These are phyloP conservation scores for Sporothrix schenckii DNA, from an alignment of 2,329 filamentous ascomycete genomes.

Conservation along the genomic window DNA sequence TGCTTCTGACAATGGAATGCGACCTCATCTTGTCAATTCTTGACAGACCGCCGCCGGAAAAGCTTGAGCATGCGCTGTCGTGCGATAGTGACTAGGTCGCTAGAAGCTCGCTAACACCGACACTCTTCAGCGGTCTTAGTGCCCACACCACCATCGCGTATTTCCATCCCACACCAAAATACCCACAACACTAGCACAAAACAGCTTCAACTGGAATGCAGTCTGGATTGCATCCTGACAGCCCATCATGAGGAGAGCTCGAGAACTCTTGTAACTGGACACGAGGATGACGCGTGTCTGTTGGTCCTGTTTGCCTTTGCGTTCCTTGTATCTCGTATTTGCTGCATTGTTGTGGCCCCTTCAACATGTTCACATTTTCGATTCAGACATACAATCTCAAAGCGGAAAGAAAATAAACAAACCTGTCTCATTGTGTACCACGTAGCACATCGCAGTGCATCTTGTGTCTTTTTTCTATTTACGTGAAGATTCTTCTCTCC, in stretches of 20 bases:
- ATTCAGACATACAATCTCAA: neutral
- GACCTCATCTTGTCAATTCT: neutral
- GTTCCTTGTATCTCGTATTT: neutral
- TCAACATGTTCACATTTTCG: neutral
- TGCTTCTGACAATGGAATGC: neutral
- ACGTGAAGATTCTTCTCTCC: neutral
- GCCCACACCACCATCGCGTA: constrained; percentile 5
- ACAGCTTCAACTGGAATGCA: constrained; percentile 14
- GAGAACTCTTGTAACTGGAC: constrained; percentile 2
- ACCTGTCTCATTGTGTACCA: neutral
- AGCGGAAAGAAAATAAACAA: constrained; percentile 21
- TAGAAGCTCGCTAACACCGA: neutral
- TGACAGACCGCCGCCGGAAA: neutral
- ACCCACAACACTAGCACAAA: neutral
- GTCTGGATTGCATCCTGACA: neutral
- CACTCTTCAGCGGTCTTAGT: neutral
- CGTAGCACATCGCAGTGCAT: neutral
- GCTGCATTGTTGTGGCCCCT: neutral
- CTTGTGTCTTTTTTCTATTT: too few relatives aligned
- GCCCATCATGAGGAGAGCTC: neutral
- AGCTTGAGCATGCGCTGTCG: neutral
- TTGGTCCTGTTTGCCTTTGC: neutral
- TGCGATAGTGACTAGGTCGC: neutral
- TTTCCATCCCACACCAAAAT: neutral
- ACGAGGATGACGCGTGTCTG: constrained; percentile 19